Base-by-base conservation (phyloP, 306 rosid genomes). In the Abrus precatorius region DNA sequence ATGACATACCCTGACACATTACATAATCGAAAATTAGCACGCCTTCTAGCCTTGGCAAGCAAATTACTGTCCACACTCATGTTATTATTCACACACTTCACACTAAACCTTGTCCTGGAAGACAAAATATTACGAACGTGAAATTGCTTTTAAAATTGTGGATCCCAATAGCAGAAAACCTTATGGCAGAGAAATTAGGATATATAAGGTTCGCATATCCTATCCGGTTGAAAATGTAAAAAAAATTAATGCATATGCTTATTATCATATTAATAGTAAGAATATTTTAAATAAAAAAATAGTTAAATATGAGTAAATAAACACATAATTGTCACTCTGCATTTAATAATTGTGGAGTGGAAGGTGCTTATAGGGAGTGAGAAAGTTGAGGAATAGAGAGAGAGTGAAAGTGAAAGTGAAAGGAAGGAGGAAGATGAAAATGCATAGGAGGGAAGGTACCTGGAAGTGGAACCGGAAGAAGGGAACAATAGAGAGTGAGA, bases 21-120 rank as follows among this genome's bases (percentile, higher is more conserved):
- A 87, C 96, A 88, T 64, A 89, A 73, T 45, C 98, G 93, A 81
- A 93, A 89, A 77, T 75, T 72, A 62, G 92, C 94, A 14, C 53
- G 89, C 85, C 76, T 88, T 77, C 50, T 79, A 50, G 71, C 57
- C 70, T 76, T 82, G 43, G 84, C 57, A 55, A 38, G 81, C 38
- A 85, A 87, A 80, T 34, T 76, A 71, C 5, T 70, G 30, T 81
- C 79, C 27, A 49, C 75, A 34, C 40, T 83, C 97, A 93, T 95
- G 49, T 72, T 73, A 56, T 75, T 69, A 45, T 48, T 50, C 6
- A 76, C 53, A 78, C 90, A 81, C 79, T 72, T 83, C 3, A 77
- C 67, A 47, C 69, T 49, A 69, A 61, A 69, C 70, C 84, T 72
- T 36, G 70, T 70, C 81, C 95, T 88, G 75, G 11, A 78, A 73